Base-by-base conservation (phyloP, 345 rosid species). In the Odontarrhena argentea region DNA sequence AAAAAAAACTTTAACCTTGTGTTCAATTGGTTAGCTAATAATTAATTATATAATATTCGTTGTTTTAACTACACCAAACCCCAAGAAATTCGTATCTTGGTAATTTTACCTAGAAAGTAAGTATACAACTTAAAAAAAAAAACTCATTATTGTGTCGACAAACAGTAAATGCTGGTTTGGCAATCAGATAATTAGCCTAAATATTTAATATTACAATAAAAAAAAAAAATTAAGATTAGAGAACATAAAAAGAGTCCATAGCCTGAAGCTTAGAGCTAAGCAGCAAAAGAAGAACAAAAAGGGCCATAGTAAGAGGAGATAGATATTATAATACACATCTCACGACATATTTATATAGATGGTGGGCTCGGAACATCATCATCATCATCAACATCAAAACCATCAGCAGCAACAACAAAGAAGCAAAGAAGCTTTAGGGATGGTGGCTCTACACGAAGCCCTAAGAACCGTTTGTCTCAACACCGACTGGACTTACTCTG, bases 381-480 rank as follows among this genome's bases (percentile, higher is more conserved):
- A 57, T 34, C 60, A 63, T 3, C 67, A 62, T 30, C 75, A 71
- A 60, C 77, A 74, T 28, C 77, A 74, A 43, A 59, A 60, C 28
- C 73, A 74, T 60, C 68, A 67, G 24, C 68, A 74, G 30, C 72
- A 73, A n/a, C 72, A 73, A 52, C 77, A 67, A 40, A 87, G 96
- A 74, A 88, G 97, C 91, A 94, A 91, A 84, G 97, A 94, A 83
- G 99, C 99, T 44, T 92, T 91, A 50, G 99, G 95, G 88, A 91
- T 94, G 99, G 88, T 94, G 89, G 99, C 99, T 81, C 99, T 94
- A 76, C 99, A 94, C 73, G 97, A 94, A 68, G 96, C 99, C 81
- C 91, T 94, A 54, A 87, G 97, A 84, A 87, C 81, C 76, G 97
- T 91, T 82, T 94, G 99, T 81, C 89, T 91, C 78, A 88, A 87